A percentile compares a stretch with the other conserved stretches of the same genome.
Evolutionary conservation across 352 stramenopile genomes (phyloP).

Genomic region (Phytophthora meadii): DNA sequence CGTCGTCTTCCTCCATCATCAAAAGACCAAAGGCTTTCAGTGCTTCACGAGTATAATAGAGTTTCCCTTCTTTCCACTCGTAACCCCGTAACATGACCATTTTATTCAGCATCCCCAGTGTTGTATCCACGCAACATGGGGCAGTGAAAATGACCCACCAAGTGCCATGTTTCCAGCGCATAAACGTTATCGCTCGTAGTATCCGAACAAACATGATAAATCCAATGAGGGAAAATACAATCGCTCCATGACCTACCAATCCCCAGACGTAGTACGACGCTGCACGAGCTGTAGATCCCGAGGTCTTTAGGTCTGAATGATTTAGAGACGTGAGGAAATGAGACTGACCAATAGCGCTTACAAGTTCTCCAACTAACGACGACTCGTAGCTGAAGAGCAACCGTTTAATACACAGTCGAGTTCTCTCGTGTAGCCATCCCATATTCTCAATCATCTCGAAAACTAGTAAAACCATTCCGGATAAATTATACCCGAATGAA

Average conservation of each 20-base stretch:
- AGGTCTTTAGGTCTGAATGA: conserved; percentile 11
- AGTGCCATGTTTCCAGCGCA: conserved; percentile 19
- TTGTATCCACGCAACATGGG: conserved; percentile 28
- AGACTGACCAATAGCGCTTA: conserved; percentile 10
- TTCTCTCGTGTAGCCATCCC: conserved; percentile 8
- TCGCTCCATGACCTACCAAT: conserved; percentile 19
- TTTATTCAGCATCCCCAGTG: conserved; percentile 18
- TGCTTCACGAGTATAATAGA: conserved; percentile 20
- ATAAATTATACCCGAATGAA: conserved; percentile 39
- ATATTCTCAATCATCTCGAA: conserved; percentile 29
- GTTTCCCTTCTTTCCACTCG: conserved; percentile 8
- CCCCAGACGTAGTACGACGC: conserved; percentile 36
- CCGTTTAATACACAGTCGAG: conserved; percentile 17
- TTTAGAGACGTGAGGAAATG: conserved; percentile 18
- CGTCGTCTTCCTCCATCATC: conserved; percentile 24
- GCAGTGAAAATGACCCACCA: conserved; percentile 17
- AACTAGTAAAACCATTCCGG: conserved; percentile 15
- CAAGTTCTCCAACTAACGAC: conserved; percentile 28
- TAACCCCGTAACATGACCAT: conserved; percentile 34
- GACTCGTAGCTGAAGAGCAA: conserved; percentile 40
- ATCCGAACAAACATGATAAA: conserved; percentile 20
- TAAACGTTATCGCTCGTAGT: conserved; percentile 8
- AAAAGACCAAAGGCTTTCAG: conserved; percentile 30
- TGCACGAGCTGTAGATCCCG: conserved; percentile 5
- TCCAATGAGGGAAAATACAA: conserved; percentile 26